Percentiles rank a stretch among this genome's conserved stretches.
Evolutionary conservation across 2,329 filamentous ascomycete genomes (phyloP).

Genomic region (Huntiella moniliformis): DNA sequence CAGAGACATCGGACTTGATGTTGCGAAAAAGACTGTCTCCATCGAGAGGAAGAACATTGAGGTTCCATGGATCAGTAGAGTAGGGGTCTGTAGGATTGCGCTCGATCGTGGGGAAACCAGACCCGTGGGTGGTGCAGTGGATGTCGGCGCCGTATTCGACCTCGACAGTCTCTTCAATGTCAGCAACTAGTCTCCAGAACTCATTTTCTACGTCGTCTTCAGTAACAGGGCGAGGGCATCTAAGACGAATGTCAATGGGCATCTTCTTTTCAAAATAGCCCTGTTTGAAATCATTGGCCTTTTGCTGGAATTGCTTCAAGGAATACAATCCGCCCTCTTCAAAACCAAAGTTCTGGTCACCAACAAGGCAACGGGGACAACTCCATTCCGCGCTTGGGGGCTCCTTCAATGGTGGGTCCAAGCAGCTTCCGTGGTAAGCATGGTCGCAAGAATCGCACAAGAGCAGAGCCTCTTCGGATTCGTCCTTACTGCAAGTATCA

Average conservation of each 20-base stretch:
- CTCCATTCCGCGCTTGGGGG: slow-evolving; percentile 85
- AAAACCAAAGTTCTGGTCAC: slow-evolving; percentile 91
- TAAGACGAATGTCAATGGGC: slow-evolving; percentile 68
- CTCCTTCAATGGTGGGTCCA: slow-evolving; percentile 65
- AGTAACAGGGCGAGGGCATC: slow-evolving; percentile 62
- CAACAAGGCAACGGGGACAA: slow-evolving; percentile 83
- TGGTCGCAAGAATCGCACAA: slow-evolving; percentile 85
- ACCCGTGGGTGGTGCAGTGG: slow-evolving; percentile 93
- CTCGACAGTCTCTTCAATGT: slow-evolving; percentile 85
- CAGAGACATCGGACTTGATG: slow-evolving; percentile 95
- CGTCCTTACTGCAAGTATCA: slow-evolving; percentile 66
- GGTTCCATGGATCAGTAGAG: slow-evolving; percentile 82
- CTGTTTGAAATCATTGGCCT: slow-evolving; percentile 86
- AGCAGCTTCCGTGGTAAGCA: slow-evolving; percentile 68
- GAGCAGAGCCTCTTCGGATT: slow-evolving; percentile 51
- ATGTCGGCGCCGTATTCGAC: slow-evolving; percentile 98
- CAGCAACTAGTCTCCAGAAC: slow-evolving; percentile 90
- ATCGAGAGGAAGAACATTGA: slow-evolving; percentile 80
- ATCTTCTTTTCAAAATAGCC: slow-evolving; percentile 82
- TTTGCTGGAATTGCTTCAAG: slow-evolving; percentile 86
- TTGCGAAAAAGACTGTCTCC: slow-evolving; percentile 86
- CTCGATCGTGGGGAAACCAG: slow-evolving; percentile 88
- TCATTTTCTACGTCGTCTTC: slow-evolving; percentile 93
- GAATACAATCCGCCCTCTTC: slow-evolving; percentile 95
- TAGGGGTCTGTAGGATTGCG: slow-evolving; percentile 75